Evolutionary conservation across 192 early-diverging fungal genomes (phyloP).

Genomic region (Coemansia aciculifera): DNA sequence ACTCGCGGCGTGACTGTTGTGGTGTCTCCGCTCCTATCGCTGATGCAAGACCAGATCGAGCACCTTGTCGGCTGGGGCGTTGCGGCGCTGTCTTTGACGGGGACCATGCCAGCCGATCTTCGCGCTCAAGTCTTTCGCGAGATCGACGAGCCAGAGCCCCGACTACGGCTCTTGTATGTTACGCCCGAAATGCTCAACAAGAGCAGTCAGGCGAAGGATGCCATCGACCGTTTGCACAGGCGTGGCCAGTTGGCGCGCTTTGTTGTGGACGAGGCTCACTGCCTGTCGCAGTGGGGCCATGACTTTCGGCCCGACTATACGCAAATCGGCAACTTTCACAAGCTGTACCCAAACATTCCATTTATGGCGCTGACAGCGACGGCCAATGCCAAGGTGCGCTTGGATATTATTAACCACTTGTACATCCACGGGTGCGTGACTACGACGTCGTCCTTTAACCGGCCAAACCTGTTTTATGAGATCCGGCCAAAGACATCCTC

Average conservation of each 20-base stretch:
- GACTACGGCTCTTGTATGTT: slow-evolving; percentile 75
- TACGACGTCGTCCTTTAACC: slow-evolving; percentile 87
- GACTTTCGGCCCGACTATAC: slow-evolving; percentile 96
- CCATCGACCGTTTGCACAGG: slow-evolving; percentile 59
- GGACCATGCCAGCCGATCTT: slow-evolving; percentile 56
- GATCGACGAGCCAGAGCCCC: slow-evolving; percentile 51
- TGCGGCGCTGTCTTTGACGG: slow-evolving; percentile 63
- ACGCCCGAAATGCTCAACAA: slow-evolving; percentile 86
- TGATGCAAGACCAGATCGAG: slow-evolving; percentile 93
- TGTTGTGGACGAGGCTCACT: slow-evolving; percentile 97
- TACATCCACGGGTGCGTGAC: slow-evolving; percentile 67
- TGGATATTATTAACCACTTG: slow-evolving; percentile 77
- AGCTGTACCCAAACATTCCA: slow-evolving; percentile 74
- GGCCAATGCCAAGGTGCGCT: slow-evolving; percentile 84
- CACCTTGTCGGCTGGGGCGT: slow-evolving; percentile 69
- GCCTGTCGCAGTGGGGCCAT: slow-evolving; percentile 95
- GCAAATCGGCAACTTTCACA: slow-evolving; percentile 65
- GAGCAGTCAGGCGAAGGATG: slow-evolving; percentile 59
- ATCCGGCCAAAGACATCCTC: slow-evolving; percentile 64
- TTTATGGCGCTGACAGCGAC: slow-evolving; percentile 96
- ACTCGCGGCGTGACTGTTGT: slow-evolving; percentile 83
- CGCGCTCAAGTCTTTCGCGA: slow-evolving; percentile 61
- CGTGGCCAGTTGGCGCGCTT: slow-evolving; percentile 76
- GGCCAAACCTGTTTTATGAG: slow-evolving; percentile 80
- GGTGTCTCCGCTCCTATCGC: slow-evolving; percentile 90